Conservation (phyloP, 192 early-diverging fungal genomes). For the Phlyctochytrium planicorne region DNA sequence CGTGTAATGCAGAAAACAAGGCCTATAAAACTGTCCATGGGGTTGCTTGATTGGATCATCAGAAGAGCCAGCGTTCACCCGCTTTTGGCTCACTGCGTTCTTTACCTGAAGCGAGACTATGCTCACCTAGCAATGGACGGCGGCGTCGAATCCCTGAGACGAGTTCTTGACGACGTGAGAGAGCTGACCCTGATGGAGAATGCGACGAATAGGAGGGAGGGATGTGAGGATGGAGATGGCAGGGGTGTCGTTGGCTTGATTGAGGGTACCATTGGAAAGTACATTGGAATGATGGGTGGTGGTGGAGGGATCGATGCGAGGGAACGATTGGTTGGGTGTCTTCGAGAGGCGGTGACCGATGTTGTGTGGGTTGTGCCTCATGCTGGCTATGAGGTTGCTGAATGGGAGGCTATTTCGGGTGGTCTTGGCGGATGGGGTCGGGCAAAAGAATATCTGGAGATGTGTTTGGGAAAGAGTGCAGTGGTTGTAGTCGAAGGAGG, state of each 20-base stretch:
- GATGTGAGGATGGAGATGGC: conserved; percentile 5
- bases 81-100: conserved; percentile 17
- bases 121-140: not conserved
- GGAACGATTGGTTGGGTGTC: conserved; percentile 11
- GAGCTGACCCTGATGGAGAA: too few species aligned
- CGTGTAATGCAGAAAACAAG: conserved; percentile 22
- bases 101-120: conserved; percentile 17
- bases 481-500: too few species aligned
- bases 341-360: too few species aligned
- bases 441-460: not conserved
- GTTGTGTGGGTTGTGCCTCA: conserved; percentile 13
- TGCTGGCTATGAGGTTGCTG: conserved; percentile 16
- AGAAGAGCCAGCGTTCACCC: conserved; percentile 20
- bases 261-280: not conserved
- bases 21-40: conserved; percentile 11
- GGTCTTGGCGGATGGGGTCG: not conserved
- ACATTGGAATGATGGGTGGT: not conserved
- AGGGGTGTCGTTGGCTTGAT: conserved; percentile 11
- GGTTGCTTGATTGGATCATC: conserved; percentile 16
- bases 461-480: conserved; percentile 1
- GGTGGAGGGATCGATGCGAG: not conserved
- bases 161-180: too few species aligned
- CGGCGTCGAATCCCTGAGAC: conserved; percentile 6
- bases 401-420: conserved; percentile 13
- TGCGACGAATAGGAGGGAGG: not conserved